Conservation (phyloP, 345 rosid genomes). For the Hibiscus syriacus region DNA sequence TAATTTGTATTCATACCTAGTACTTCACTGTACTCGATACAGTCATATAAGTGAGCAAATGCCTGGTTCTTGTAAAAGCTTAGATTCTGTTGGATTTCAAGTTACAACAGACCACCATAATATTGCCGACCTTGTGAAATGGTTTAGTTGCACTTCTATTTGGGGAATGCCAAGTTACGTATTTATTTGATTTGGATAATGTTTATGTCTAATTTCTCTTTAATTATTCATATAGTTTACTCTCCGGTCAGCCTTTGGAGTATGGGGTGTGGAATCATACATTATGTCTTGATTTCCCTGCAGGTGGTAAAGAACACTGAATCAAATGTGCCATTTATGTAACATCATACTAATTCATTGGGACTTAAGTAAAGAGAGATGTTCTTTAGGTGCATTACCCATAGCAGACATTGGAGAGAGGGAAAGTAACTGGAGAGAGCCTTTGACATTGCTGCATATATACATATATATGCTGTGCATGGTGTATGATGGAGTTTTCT, state of each 20-base stretch:
- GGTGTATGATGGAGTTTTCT: constrained; percentile 10
- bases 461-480: background rate
- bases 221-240: too few species aligned
- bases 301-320: constrained; percentile 3
- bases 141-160: too few species aligned
- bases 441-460: background rate
- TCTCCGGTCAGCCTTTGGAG: background rate
- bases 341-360: background rate
- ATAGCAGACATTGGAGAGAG: background rate
- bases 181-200: too few species aligned
- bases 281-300: background rate
- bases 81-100: too few species aligned
- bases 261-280: background rate
- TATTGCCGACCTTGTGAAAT: too few species aligned
- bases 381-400: constrained; percentile 4
- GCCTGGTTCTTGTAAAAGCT: background rate
- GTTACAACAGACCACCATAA: too few species aligned
- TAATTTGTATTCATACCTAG: background rate
- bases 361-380: background rate
- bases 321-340: background rate
- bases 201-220: too few species aligned
- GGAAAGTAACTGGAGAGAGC: background rate
- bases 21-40: background rate
- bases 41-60: background rate
- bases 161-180: too few species aligned